Evolutionary conservation across 306 rosid species (phyloP).

Genomic region (Begonia masoniana): DNA sequence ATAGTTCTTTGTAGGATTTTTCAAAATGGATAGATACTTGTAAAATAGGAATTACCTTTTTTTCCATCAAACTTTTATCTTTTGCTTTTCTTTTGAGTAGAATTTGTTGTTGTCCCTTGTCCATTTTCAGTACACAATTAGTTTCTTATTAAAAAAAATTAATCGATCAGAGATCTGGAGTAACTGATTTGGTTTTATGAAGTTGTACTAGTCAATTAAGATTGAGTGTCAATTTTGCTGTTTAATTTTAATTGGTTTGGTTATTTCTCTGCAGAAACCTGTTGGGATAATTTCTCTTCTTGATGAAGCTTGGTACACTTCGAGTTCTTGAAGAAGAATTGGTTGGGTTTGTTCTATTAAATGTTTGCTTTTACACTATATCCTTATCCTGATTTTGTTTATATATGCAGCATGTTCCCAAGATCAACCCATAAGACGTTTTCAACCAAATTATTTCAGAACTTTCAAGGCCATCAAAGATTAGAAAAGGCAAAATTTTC

Average conservation of each 20-base stretch:
- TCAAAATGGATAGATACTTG: too few relatives aligned
- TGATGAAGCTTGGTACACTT: constrained; percentile 95
- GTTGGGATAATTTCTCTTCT: constrained; percentile 77
- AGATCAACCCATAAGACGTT: constrained; percentile 84
- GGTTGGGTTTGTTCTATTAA: constrained; percentile 25
- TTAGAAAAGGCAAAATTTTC: constrained; percentile 79
- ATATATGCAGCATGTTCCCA: constrained; percentile 87
- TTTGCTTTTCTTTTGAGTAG: too few relatives aligned
- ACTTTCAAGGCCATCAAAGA: constrained; percentile 59
- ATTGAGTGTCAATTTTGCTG: too few relatives aligned
- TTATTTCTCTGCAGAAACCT: constrained; percentile 71
- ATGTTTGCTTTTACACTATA: constrained; percentile 10
- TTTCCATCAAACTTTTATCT: too few relatives aligned
- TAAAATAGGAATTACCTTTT: too few relatives aligned
- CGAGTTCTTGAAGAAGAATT: constrained; percentile 37
- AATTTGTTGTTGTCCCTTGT: too few relatives aligned
- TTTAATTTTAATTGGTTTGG: constrained; percentile 1
- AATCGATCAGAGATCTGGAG: too few relatives aligned
- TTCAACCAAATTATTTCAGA: constrained; percentile 87
- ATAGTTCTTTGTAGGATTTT: too few relatives aligned
- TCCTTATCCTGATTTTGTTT: constrained; percentile 32
- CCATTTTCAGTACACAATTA: too few relatives aligned
- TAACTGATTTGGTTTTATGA: too few relatives aligned
- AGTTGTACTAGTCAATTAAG: too few relatives aligned
- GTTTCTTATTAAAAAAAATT: too few relatives aligned